Base-by-base conservation (phyloP, 208 protist species). In the Leishmania tropica region DNA sequence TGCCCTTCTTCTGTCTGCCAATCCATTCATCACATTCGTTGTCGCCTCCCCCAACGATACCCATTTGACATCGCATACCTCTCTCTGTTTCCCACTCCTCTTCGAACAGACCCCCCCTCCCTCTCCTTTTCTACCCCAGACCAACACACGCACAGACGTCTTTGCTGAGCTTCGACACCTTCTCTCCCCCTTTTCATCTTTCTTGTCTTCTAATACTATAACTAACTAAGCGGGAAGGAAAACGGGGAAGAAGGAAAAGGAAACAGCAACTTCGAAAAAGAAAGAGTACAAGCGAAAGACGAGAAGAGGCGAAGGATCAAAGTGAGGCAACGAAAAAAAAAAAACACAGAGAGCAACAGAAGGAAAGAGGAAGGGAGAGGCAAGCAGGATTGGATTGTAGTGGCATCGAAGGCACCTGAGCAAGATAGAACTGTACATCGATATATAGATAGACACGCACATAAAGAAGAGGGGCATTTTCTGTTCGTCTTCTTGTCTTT, bases 341-440 rank as follows among this genome's bases (percentile, higher is more conserved):
- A 21, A 54, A n/a, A 31, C 24, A 35, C 42, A 74, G 75, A 77
- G 24, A 80, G 75, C 17, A 76, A 3, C n/a, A 75, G 28, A 68
- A 81, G n/a, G 74, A 81, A 72, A 47, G 35, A 85, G 80, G n/a
- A 72, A 77, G 40, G 68, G 74, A 82, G 75, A 62, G 72, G 73
- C 64, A 37, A 54, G 40, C 6, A 10, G 64, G 40, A 47, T 74
- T 65, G 45, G 28, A 37, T 72, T 83, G 51, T 53, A 17, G 64
- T 73, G 65, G 24, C 11, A n/a, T 73, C 19, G 47, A 58, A 37
- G 35, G 71, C 17, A 65, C 65, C 35, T 54, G 68, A 48, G 42
- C 17, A 80, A 45, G 45, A 74, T 31, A 47, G 70, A 74, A 51
- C 70, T 74, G 67, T 84, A 80, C 54, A 62, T 80, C 28, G 54